Conservation (phyloP, 306 rosid species). For the Gillenia trifoliata region DNA sequence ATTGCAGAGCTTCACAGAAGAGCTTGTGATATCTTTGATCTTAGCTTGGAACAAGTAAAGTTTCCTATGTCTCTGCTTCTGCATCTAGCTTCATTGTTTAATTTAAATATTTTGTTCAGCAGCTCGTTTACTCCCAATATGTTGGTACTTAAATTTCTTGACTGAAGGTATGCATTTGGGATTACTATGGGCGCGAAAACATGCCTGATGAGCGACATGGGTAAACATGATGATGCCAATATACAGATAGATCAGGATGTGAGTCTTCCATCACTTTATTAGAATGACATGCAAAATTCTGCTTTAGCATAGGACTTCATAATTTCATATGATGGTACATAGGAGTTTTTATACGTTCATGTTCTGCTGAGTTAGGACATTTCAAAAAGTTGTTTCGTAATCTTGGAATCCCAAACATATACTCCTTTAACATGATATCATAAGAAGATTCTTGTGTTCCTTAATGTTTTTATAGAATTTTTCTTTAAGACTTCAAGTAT, state of each 20-base stretch:
- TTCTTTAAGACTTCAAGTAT: neutral
- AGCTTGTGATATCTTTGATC: constrained; percentile 90
- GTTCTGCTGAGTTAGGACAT: neutral
- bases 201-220: constrained; percentile 96
- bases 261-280: constrained; percentile 23
- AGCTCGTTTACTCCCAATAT: constrained; percentile 6
- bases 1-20: constrained; percentile 83
- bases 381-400: neutral
- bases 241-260: constrained; percentile 99
- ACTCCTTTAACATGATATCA: neutral
- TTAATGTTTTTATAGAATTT: neutral
- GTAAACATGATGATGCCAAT: constrained; percentile 91
- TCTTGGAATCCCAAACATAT: neutral
- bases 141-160: constrained; percentile 15
- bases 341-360: neutral
- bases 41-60: constrained; percentile 75
- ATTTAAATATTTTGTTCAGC: neutral
- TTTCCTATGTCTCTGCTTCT: constrained; percentile 16
- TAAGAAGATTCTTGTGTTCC: neutral
- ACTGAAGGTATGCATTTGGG: constrained; percentile 87
- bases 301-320: neutral
- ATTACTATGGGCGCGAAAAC: constrained; percentile 78
- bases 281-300: neutral
- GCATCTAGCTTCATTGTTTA: constrained; percentile 10
- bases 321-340: neutral